These are phyloP conservation scores for Camillea tinctor DNA, from an alignment of 2,329 filamentous ascomycete species.

Conservation along the genomic window DNA sequence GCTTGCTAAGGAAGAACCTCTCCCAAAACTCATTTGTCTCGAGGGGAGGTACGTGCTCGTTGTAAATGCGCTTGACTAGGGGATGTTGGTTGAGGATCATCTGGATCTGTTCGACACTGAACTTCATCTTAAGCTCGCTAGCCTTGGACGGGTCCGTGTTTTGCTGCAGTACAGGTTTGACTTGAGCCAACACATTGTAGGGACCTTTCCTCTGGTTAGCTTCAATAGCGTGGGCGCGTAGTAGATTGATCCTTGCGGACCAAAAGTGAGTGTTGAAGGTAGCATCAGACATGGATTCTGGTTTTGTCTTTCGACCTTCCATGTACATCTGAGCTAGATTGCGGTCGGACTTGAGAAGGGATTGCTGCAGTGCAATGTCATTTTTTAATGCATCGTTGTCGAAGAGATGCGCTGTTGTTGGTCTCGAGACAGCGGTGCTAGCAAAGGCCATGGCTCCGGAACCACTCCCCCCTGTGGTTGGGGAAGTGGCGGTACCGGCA, in stretches of 20 bases:
- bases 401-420: slow-evolving; percentile 65
- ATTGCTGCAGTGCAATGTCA: slow-evolving; percentile 82
- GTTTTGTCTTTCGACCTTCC: slow-evolving; percentile 79
- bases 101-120: slow-evolving; percentile 88
- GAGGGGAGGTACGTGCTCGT: slow-evolving; percentile 84
- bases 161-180: slow-evolving; percentile 73
- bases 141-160: slow-evolving; percentile 30
- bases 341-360: slow-evolving; percentile 77
- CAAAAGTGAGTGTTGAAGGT: slow-evolving; percentile 94
- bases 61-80: slow-evolving; percentile 84
- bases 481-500: slow-evolving; percentile 34
- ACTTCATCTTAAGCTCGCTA: slow-evolving; percentile 73
- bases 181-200: slow-evolving; percentile 89
- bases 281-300: slow-evolving; percentile 74
- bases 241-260: slow-evolving; percentile 80
- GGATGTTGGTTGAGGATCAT: slow-evolving; percentile 93
- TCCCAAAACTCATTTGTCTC: slow-evolving; percentile 86
- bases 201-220: slow-evolving; percentile 80
- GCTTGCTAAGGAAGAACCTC: slow-evolving; percentile 84
- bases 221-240: slow-evolving; percentile 90
- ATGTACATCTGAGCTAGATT: slow-evolving; percentile 80
- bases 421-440: slow-evolving; percentile 59
- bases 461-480: slow-evolving; percentile 38
- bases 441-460: slow-evolving; percentile 78
- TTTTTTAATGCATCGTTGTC: slow-evolving; percentile 75